phyloP scores from a whole-genome alignment of 805 yeast species.

The Candida maris region DNA sequence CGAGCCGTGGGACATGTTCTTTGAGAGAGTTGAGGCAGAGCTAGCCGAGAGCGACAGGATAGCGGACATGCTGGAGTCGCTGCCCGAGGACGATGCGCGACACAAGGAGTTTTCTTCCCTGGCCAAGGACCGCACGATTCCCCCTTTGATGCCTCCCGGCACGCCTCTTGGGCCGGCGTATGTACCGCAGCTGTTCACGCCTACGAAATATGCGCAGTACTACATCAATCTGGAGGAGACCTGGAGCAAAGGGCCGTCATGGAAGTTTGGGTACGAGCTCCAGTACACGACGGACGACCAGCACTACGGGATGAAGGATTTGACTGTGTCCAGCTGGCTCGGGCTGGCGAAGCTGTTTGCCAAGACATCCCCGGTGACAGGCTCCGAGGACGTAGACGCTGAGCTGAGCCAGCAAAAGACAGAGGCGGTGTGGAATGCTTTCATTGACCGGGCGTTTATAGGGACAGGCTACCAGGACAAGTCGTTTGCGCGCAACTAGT shows the following conservation, averaged over 20 bases:
- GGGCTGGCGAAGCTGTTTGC: slow-evolving; percentile 53
- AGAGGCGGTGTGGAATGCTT: slow-evolving; percentile 55
- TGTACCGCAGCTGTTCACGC: slow-evolving; percentile 65
- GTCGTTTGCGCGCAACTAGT: slow-evolving; percentile 20
- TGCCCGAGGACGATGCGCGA: slow-evolving; percentile 7
- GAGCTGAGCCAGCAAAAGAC: slow-evolving; percentile 6
- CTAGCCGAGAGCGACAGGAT: slow-evolving; percentile 30
- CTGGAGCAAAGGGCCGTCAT: slow-evolving; percentile 34
- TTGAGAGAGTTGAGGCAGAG: slow-evolving; percentile 42
- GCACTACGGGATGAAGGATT: slow-evolving; percentile 48
- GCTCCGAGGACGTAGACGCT: slow-evolving; percentile 4
- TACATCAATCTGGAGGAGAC: slow-evolving; percentile 53
- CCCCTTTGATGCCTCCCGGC: slow-evolving; percentile 50
- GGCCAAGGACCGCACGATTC: slow-evolving; percentile 57
- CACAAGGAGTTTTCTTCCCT: slow-evolving; percentile 10
- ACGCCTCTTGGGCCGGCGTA: slow-evolving; percentile 73
- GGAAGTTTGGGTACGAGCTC: slow-evolving; percentile 52
- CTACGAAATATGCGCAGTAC: slow-evolving; percentile 69
- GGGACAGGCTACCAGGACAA: slow-evolving; percentile 60
- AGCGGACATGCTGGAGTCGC: slow-evolving; percentile 12
- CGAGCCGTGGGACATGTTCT: slow-evolving; percentile 60
- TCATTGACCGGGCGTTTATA: slow-evolving; percentile 56
- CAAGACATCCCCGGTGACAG: slow-evolving; percentile 22
- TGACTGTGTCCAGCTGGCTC: slow-evolving; percentile 63
- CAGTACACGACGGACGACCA: slow-evolving; percentile 69